phyloP scores from a whole-genome alignment of 2,329 filamentous ascomycete species.

The Stagonosporopsis chrysanthemi region DNA sequence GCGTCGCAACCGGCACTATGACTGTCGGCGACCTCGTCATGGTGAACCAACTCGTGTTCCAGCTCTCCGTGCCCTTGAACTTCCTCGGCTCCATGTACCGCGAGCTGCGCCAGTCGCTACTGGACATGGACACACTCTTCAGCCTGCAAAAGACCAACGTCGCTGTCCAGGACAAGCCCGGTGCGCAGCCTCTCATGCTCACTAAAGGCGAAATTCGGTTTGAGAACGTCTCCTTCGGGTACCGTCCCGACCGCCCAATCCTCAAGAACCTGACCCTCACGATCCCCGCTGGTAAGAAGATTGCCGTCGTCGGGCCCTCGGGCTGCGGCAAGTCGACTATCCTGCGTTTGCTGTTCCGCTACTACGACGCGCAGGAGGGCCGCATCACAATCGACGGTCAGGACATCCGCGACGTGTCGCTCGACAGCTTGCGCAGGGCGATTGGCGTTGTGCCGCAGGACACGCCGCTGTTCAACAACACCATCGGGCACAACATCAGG shows the following conservation, averaged over 20 bases:
- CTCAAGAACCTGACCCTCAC: conserved; percentile 83
- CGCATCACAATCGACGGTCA: conserved; percentile 92
- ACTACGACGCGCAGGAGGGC: conserved; percentile 86
- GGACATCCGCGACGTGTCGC: conserved; percentile 81
- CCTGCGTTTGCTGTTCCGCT: conserved; percentile 88
- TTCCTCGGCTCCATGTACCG: conserved; percentile 98
- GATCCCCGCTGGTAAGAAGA: conserved; percentile 94
- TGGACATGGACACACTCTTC: conserved; percentile 99
- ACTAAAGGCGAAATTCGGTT: conserved; percentile 89
- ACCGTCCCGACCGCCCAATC: conserved; percentile 85
- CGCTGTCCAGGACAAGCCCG: conserved; percentile 76
- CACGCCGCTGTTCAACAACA: conserved; percentile 96
- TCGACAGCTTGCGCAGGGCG: conserved; percentile 81
- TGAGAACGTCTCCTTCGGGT: conserved; percentile 94
- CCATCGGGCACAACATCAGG: conserved; percentile 92
- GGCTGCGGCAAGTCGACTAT: conserved; percentile 97
- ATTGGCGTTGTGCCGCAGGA: conserved; percentile 98
- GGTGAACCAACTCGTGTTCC: conserved; percentile 98
- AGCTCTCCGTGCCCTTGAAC: conserved; percentile 94
- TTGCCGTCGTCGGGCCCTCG: conserved; percentile 92
- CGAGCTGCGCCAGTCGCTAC: conserved; percentile 88
- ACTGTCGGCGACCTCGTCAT: conserved; percentile 97
- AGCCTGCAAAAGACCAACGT: conserved; percentile 97
- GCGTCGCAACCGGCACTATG: conserved; percentile 79
- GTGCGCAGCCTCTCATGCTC: conserved; percentile 76